A percentile compares a stretch with the other conserved stretches of the same genome.
Conservation (phyloP, 805 yeast species). For the Debaryomyces maramus region DNA sequence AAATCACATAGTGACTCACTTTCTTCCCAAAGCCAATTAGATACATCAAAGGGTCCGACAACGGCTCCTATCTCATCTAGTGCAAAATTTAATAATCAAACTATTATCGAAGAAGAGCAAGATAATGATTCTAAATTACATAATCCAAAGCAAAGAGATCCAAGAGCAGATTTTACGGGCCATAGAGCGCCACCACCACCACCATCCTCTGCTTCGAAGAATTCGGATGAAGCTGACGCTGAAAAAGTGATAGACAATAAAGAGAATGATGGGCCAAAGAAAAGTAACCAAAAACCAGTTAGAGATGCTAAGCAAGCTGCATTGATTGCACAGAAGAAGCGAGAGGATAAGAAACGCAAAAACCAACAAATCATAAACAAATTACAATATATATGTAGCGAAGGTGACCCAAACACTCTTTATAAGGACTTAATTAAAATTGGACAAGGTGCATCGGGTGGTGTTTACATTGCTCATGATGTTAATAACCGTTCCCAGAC, state of each 20-base stretch:
- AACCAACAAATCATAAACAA: constrained; percentile 72
- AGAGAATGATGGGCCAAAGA: constrained; percentile 1
- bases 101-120: constrained; percentile 4
- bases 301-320: constrained; percentile 57
- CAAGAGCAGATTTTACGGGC: constrained; percentile 25
- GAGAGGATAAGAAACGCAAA: constrained; percentile 73
- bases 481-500: constrained; percentile 44
- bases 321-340: constrained; percentile 58
- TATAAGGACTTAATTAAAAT: constrained; percentile 75
- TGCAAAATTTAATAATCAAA: constrained; percentile 26
- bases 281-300: constrained; percentile 35
- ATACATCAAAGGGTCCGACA: constrained; percentile 24
- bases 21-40: constrained; percentile 24
- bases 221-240: constrained; percentile 8
- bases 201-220: constrained; percentile 7
- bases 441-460: constrained; percentile 99
- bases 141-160: constrained; percentile 21
- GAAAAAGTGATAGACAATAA: constrained; percentile 5
- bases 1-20: constrained; percentile 42
- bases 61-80: constrained; percentile 39
- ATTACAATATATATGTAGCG: constrained; percentile 73
- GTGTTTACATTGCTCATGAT: constrained; percentile 87
- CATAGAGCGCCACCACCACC: constrained; percentile 49
- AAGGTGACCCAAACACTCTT: constrained; percentile 75
- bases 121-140: neutral